A percentile compares a stretch with the other conserved stretches of the same genome.
These are phyloP conservation scores for Choricystis sp. DNA, from an alignment of 139 green algal species.

Conservation along the genomic window DNA sequence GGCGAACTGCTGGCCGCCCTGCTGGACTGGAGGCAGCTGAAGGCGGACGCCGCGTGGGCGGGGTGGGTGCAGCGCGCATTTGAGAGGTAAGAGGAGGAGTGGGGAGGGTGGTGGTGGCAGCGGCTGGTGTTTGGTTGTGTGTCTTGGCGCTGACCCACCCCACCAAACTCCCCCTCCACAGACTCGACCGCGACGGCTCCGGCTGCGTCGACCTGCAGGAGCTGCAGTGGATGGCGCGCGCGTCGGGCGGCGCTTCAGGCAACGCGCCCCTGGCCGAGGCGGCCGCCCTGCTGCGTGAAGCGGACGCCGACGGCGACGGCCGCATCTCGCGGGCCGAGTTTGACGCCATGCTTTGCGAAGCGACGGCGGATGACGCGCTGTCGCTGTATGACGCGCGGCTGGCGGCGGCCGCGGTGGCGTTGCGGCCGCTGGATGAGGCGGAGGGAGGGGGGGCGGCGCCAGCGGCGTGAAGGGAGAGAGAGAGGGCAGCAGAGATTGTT, in stretches of 20 bases:
- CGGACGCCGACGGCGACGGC: conserved; percentile 68
- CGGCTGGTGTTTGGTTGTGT: neutral
- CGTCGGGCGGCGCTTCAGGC: neutral
- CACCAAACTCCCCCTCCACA: conserved; percentile 44
- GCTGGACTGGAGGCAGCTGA: conserved; percentile 55
- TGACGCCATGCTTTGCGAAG: neutral
- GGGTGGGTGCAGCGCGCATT: conserved; percentile 41
- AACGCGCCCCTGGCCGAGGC: too few relatives aligned
- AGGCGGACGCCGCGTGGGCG: conserved; percentile 22
- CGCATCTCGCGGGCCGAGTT: conserved; percentile 29
- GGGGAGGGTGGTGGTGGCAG: conserved; percentile 28
- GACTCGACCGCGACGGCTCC: conserved; percentile 63
- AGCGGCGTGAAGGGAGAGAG: too few relatives aligned
- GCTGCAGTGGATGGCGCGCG: conserved; percentile 34
- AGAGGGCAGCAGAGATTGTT: too few relatives aligned
- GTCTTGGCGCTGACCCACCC: neutral
- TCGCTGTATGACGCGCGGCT: neutral
- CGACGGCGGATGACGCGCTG: neutral
- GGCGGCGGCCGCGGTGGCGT: neutral
- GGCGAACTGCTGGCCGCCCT: conserved; percentile 72
- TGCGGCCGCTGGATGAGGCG: neutral
- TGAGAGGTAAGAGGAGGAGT: too few relatives aligned
- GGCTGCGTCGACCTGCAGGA: conserved; percentile 70
- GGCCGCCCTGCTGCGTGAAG: conserved; percentile 57
- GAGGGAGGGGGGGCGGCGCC: neutral